Evolutionary conservation across 2,329 filamentous ascomycete genomes (phyloP).

Genomic region (Teratosphaeria gauchensis): DNA sequence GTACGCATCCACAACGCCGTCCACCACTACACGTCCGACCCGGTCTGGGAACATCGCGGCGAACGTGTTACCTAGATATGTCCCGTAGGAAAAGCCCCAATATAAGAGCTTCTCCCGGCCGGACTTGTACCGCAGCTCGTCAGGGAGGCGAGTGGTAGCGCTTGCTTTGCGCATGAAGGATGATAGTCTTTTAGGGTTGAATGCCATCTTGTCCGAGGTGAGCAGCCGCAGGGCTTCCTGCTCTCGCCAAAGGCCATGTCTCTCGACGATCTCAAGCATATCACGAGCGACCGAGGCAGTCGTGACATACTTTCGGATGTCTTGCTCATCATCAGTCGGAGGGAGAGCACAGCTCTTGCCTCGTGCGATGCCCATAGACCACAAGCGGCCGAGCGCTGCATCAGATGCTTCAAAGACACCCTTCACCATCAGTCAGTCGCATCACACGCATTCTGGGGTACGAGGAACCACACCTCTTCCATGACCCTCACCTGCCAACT

Average conservation of each 20-base stretch:
- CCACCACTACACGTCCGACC: conserved; percentile 31
- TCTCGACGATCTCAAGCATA: conserved; percentile 41
- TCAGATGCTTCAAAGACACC: conserved; percentile 28
- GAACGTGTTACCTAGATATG: conserved; percentile 33
- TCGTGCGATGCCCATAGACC: conserved; percentile 30
- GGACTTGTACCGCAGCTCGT: conserved; percentile 6
- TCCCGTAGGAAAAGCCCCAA: conserved; percentile 38
- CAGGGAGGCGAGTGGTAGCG: background rate
- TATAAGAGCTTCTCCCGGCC: conserved; percentile 27
- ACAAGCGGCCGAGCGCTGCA: conserved; percentile 32
- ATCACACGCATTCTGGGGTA: background rate
- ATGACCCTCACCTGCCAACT: conserved; percentile 29
- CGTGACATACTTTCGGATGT: conserved; percentile 35
- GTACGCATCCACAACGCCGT: conserved; percentile 37
- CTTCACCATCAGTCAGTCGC: background rate
- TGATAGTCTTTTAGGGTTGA: background rate
- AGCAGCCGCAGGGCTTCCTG: conserved; percentile 12
- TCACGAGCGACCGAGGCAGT: conserved; percentile 41
- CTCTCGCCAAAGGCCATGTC: conserved; percentile 26
- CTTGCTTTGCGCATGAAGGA: background rate
- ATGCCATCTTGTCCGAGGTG: background rate
- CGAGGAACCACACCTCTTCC: conserved; percentile 15
- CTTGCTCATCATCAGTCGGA: conserved; percentile 15
- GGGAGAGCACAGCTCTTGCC: conserved; percentile 19
- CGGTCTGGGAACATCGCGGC: conserved; percentile 32